Evolutionary conservation across 2,329 filamentous ascomycete species (phyloP).

Genomic region (Berkeleyomyces rouxiae): DNA sequence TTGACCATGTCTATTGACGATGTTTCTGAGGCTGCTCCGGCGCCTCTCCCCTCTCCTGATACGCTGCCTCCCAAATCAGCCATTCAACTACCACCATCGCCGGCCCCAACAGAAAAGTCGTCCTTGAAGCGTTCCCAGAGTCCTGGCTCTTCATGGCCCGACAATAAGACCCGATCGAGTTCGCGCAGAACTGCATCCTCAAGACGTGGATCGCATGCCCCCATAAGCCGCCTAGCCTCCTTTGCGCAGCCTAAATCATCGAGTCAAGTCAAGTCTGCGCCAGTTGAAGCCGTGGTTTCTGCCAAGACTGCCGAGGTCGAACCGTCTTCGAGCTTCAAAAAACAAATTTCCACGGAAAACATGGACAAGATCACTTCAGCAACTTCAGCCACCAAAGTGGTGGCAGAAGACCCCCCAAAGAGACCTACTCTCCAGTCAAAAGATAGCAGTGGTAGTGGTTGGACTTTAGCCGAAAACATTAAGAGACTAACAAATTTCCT

Average conservation of each 20-base stretch:
- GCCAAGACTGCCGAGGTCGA: conserved; percentile 2
- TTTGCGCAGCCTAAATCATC: conserved; percentile 4
- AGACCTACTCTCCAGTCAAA: background rate
- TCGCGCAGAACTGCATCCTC: background rate
- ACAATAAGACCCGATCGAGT: conserved; percentile 7
- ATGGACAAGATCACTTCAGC: conserved; percentile 4
- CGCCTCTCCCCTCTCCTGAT: background rate
- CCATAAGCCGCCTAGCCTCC: conserved; percentile 8
- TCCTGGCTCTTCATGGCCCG: conserved; percentile 2
- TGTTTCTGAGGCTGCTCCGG: background rate
- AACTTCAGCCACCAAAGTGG: background rate
- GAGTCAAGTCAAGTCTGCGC: conserved; percentile 4
- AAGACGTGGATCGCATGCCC: background rate
- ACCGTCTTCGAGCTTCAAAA: background rate
- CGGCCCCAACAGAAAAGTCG: background rate
- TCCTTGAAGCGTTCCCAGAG: conserved; percentile 8
- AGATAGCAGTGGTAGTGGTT: background rate
- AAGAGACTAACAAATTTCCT: conserved; percentile 72
- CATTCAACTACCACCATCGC: conserved; percentile 3
- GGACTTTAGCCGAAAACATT: conserved; percentile 22
- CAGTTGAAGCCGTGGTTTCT: conserved; percentile 5
- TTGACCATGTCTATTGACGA: conserved; percentile 1
- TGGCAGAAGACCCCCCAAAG: background rate
- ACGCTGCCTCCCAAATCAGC: background rate
- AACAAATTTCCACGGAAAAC: background rate